A percentile compares a stretch with the other conserved stretches of the same genome.
Evolutionary conservation across 1,139 yeast genomes (phyloP).

Genomic region (Arxiozyma heterogenica): DNA sequence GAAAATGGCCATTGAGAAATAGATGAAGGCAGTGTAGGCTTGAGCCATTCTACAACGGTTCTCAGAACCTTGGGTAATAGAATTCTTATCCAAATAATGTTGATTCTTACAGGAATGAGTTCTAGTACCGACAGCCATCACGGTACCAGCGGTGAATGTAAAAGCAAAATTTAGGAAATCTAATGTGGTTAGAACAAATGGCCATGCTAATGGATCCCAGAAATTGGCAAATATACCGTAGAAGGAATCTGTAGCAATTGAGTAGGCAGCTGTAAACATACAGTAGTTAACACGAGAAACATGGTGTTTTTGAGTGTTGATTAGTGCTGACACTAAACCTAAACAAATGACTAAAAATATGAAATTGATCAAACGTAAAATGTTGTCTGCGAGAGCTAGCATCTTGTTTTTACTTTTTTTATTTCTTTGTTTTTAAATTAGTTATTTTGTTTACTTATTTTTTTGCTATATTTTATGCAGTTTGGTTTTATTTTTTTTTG

Average conservation of each 20-base stretch:
- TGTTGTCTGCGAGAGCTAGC: conserved; percentile 53
- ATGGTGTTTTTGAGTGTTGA: conserved; percentile 48
- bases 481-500: too few relatives aligned
- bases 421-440: background rate
- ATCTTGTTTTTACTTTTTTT: conserved; percentile 8
- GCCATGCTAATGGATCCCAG: conserved; percentile 77
- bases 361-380: conserved; percentile 67
- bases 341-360: conserved; percentile 65
- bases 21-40: conserved; percentile 83
- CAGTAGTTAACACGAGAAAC: conserved; percentile 85
- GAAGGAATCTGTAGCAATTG: conserved; percentile 65
- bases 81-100: conserved; percentile 53
- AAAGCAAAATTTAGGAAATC: conserved; percentile 86
- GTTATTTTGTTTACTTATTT: too few relatives aligned
- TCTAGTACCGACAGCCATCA: conserved; percentile 83
- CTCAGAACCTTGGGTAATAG: conserved; percentile 61
- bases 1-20: conserved; percentile 72
- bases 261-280: conserved; percentile 82
- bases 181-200: conserved; percentile 58
- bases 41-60: conserved; percentile 95
- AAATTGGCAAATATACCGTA: conserved; percentile 77
- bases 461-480: background rate
- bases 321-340: conserved; percentile 79
- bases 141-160: conserved; percentile 90
- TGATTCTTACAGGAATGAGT: conserved; percentile 75